phyloP scores from a whole-genome alignment of 2,329 filamentous ascomycete species.

The Ophiostoma quercus region DNA sequence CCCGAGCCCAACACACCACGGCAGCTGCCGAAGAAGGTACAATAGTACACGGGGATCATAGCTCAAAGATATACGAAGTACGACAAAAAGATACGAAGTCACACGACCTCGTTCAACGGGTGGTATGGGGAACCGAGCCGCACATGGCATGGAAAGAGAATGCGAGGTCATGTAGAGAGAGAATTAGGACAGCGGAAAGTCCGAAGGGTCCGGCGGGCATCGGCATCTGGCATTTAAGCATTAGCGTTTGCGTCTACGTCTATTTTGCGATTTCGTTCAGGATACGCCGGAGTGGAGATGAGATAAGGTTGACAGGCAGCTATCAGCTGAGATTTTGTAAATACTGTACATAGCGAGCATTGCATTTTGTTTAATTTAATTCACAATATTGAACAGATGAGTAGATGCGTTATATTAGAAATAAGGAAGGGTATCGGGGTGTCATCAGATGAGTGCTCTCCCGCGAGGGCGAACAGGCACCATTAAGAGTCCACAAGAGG shows the following conservation, averaged over 20 bases:
- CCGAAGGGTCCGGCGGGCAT: conserved; percentile 4
- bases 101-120: conserved; percentile 7
- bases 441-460: conserved; percentile 5
- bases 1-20: background rate
- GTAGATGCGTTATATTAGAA: background rate
- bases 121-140: background rate
- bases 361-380: background rate
- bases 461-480: background rate
- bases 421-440: conserved; percentile 13
- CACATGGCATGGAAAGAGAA: background rate
- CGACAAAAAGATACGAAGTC: background rate
- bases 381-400: background rate
- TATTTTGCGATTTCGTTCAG: background rate
- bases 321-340: too few species aligned
- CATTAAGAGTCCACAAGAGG: conserved; percentile 13
- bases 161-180: background rate
- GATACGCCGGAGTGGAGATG: background rate
- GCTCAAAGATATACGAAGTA: too few species aligned
- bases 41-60: background rate
- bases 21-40: background rate
- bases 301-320: background rate
- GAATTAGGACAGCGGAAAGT: background rate
- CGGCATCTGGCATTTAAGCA: background rate
- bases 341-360: background rate
- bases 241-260: background rate